Conservation (phyloP, 2,329 filamentous ascomycete species). For the Leptoxyphium fumago region DNA sequence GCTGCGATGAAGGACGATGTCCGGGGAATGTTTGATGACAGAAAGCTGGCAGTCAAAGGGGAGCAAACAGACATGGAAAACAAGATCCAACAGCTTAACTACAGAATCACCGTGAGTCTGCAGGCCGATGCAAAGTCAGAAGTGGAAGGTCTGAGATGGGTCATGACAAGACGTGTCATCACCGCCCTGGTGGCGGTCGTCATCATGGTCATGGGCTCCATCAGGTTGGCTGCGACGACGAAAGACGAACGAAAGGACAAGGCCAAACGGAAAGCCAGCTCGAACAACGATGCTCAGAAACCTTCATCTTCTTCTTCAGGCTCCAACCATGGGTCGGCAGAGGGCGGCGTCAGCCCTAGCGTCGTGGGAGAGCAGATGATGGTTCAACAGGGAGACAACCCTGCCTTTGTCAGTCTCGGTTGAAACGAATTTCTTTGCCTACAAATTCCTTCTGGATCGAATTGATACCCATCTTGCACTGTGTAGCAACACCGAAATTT, state of each 20-base stretch:
- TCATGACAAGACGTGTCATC: conserved; percentile 52
- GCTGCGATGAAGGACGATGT: conserved; percentile 72
- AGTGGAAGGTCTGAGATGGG: conserved; percentile 83
- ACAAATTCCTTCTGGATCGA: no score
- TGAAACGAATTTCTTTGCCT: conserved; percentile 3
- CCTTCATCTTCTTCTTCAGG: not conserved
- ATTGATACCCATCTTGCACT: no score
- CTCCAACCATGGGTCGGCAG: not conserved
- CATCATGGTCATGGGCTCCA: conserved; percentile 26
- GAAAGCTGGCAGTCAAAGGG: conserved; percentile 80
- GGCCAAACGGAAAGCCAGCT: conserved; percentile 20
- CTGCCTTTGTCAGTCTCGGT: conserved; percentile 19
- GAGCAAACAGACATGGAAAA: conserved; percentile 77
- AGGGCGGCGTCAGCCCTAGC: not conserved
- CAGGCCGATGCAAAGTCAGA: conserved; percentile 85
- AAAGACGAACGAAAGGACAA: conserved; percentile 25
- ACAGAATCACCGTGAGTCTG: conserved; percentile 82
- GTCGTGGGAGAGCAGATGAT: conserved; percentile 12
- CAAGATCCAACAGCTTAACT: conserved; percentile 80
- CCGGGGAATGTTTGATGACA: conserved; percentile 92
- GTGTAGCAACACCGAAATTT: no score
- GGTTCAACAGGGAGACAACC: conserved; percentile 18
- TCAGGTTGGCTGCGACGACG: conserved; percentile 22
- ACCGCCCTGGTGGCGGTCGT: conserved; percentile 39
- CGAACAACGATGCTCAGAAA: not conserved